Base-by-base conservation (phyloP, 1,284 basidiomycete genomes). In the Tilletia horrida region DNA sequence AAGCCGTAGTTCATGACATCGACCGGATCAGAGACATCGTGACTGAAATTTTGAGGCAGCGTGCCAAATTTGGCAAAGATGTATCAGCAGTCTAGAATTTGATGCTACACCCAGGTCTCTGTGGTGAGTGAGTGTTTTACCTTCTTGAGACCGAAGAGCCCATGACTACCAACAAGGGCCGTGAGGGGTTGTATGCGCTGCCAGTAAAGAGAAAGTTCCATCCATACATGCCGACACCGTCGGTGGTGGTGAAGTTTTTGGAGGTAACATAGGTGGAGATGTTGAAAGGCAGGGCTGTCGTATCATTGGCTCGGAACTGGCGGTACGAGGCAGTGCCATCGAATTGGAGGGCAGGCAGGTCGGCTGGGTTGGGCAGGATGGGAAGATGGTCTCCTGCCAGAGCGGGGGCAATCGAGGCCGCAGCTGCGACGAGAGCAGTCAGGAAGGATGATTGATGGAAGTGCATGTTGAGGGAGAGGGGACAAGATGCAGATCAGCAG, bases 191-290 rank as follows among this genome's bases (percentile, higher is more conserved):
- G 21, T 27, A 25, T 7, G 50, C 50, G n/a, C 7, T 3, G 25
- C 50, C 50, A 23, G 21, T 25, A 7, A 18, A 55, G n/a, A 55
- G 18, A 21, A 55, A 55, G 50, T 23, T 55, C 21, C 25, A 55
- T 27, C 50, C 50, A 27, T 55, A 55, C 50, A 55, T 55, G n/a
- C 50, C 50, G 50, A 55, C n/a, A 2, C 50, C 50, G n/a, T 18
- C 13, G 3, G 50, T 55, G 7, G 13, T 14, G 25, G 18, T 55
- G 21, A 21, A 55, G 6, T 27, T 25, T 7, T 2, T 4, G 11
- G 21, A 27, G 25, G 21, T 25, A 16, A 7, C 7, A 16, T 23
- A 55, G 50, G 25, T 27, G 23, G n/a, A 23, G 21, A 55, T 27
- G 50, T 55, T 55, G 50, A 25, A 55, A 27, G 50, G 50, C n/a